A percentile compares a stretch with the other conserved stretches of the same genome.
Conservation (phyloP, 1,284 basidiomycete species). For the Pascua guehoae region DNA sequence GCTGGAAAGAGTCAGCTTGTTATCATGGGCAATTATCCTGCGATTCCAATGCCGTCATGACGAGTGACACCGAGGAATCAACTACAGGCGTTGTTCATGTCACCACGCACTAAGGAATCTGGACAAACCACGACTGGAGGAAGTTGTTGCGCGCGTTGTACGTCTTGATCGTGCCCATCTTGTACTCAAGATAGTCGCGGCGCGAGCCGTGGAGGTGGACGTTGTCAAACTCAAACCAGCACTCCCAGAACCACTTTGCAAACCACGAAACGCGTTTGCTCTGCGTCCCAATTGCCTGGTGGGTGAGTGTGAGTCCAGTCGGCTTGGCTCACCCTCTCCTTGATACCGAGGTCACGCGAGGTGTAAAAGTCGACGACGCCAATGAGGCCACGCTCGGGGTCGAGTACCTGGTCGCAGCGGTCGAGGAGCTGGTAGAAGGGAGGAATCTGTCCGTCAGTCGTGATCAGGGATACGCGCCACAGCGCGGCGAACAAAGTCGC, state of each 20-base stretch:
- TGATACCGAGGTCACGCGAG: slow-evolving; percentile 59
- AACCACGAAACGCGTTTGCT: slow-evolving; percentile 70
- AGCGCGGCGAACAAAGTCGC: no score
- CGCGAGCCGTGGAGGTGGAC: slow-evolving; percentile 66
- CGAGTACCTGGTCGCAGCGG: slow-evolving; percentile 65
- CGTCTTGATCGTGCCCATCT: slow-evolving; percentile 69
- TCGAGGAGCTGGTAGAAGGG: slow-evolving; percentile 68
- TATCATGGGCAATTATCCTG: neutral
- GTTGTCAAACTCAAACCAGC: slow-evolving; percentile 77
- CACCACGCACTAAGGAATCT: slow-evolving; percentile 54
- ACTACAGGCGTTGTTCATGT: no score
- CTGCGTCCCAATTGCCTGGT: slow-evolving; percentile 62
- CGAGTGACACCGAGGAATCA: neutral
- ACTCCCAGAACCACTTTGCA: slow-evolving; percentile 75
- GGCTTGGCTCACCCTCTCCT: slow-evolving; percentile 40
- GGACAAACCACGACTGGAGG: slow-evolving; percentile 64
- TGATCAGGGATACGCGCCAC: neutral
- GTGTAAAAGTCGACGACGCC: slow-evolving; percentile 79
- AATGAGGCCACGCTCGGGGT: slow-evolving; percentile 63
- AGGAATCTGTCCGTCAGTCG: slow-evolving; percentile 57
- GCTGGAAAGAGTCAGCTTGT: slow-evolving; percentile 44
- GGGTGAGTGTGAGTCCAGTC: slow-evolving; percentile 1
- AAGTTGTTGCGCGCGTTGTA: slow-evolving; percentile 74
- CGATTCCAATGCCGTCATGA: neutral
- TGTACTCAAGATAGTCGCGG: slow-evolving; percentile 73